Evolutionary conservation across 331 rosid species (phyloP).

Genomic region (Saraca asoca): DNA sequence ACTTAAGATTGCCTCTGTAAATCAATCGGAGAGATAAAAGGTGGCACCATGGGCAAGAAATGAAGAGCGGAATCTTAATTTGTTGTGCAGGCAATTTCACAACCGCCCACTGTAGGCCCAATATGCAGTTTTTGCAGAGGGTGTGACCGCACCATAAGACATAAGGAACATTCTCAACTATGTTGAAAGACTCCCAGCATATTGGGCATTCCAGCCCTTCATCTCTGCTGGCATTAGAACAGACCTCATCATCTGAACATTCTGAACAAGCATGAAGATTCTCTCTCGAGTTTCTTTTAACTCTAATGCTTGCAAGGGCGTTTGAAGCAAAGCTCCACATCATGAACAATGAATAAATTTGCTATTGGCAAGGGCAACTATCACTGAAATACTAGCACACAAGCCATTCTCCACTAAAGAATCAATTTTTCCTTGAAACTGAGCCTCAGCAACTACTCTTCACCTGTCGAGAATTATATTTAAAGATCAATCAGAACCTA

Average conservation of each 20-base stretch:
- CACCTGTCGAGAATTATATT: slow-evolving; percentile 3
- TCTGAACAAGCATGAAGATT: slow-evolving; percentile 52
- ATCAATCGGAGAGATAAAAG: slow-evolving; percentile 63
- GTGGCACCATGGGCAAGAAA: slow-evolving; percentile 94
- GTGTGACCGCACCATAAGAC: slow-evolving; percentile 97
- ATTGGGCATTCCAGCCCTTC: slow-evolving; percentile 92
- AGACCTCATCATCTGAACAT: slow-evolving; percentile 80
- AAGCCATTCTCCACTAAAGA: slow-evolving; percentile 31
- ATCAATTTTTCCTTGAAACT: slow-evolving; percentile 24
- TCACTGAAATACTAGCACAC: slow-evolving; percentile 16
- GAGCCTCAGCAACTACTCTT: background rate
- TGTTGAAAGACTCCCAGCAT: slow-evolving; percentile 90
- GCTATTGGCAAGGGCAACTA: slow-evolving; percentile 21
- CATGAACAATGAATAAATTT: slow-evolving; percentile 29
- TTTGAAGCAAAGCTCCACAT: slow-evolving; percentile 87
- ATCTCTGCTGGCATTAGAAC: slow-evolving; percentile 72
- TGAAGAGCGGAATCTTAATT: slow-evolving; percentile 61
- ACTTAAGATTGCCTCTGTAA: slow-evolving; percentile 37
- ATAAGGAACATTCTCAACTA: slow-evolving; percentile 92
- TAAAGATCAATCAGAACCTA: slow-evolving; percentile 37
- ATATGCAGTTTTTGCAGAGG: slow-evolving; percentile 78
- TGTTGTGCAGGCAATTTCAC: slow-evolving; percentile 71
- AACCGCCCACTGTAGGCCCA: slow-evolving; percentile 88
- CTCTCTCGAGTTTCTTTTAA: slow-evolving; percentile 54
- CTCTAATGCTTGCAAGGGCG: slow-evolving; percentile 62